Percentiles rank a stretch among this genome's conserved stretches.
Evolutionary conservation across 2,329 filamentous ascomycete genomes (phyloP).

Genomic region (Botrytis medusae): DNA sequence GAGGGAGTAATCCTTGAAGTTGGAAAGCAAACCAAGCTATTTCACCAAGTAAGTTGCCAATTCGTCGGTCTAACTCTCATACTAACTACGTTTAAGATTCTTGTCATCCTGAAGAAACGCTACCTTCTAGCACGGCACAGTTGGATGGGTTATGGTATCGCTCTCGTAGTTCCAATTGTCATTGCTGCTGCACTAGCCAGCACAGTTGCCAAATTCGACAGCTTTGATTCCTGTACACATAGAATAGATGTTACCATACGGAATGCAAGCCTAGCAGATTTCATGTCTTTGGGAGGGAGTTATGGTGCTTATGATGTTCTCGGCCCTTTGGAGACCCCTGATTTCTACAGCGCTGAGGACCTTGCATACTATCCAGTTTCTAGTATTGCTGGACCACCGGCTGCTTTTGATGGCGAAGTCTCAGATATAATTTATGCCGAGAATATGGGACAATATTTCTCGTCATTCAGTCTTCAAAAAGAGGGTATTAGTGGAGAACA

Average conservation of each 20-base stretch:
- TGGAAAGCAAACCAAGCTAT: not conserved
- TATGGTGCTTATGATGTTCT: constrained; percentile 1
- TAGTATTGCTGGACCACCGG: constrained; percentile 28
- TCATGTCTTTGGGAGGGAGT: not conserved
- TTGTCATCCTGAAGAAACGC: not conserved
- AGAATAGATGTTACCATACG: not conserved
- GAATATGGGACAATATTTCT: not conserved
- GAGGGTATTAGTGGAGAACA: not conserved
- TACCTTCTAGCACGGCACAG: not conserved
- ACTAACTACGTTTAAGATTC: not conserved
- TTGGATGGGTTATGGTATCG: not conserved
- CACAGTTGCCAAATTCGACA: not conserved
- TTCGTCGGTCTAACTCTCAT: not conserved
- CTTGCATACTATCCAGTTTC: not conserved
- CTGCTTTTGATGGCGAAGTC: constrained; percentile 27
- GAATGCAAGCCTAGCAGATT: not conserved
- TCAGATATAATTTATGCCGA: constrained; percentile 29
- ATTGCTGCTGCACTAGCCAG: constrained; percentile 56
- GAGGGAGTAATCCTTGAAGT: not conserved
- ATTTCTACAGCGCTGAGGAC: not conserved
- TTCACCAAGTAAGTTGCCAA: not conserved
- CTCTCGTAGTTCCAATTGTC: constrained; percentile 1
- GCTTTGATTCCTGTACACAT: not conserved
- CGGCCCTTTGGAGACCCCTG: constrained; percentile 21
- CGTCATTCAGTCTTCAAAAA: not conserved